Evolutionary conservation across 108 stramenopile species (phyloP), one percentile per base, ranked within the genome.

Genomic region (Seminavis robusta): DNA sequence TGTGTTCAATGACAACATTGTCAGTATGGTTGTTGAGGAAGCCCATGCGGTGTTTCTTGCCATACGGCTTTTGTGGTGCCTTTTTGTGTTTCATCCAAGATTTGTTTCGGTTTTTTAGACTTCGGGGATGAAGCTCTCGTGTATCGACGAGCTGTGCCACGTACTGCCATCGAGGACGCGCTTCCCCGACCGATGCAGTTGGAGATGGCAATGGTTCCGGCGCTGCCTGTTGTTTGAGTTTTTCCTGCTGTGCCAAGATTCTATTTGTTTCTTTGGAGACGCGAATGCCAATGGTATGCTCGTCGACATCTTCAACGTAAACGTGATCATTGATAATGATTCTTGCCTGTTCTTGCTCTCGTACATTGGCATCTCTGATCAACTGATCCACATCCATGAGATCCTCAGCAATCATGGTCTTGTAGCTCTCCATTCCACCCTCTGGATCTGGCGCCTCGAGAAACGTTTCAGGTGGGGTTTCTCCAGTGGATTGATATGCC

Each of bases 81-180:
- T 15, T 23, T 28, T 37, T 42, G 27, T 38, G 7, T 29, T 49
- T 59, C 15, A 32, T 41, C 11, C 36, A 31, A 30, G 19, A 20
- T 24, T 50, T 48, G 10, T 55, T 34, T 26, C 61, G 42, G 48
- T 69, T 64, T 29, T 73, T 76, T n/a, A n/a, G n/a, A n/a, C n/a
- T n/a, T n/a, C n/a, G n/a, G n/a, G n/a, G n/a, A 24, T 73, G 63
- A 53, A 79, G 44, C 8, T 68, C 62, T 7, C 83, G 74, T 1
- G 84, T 86, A 59, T 92, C 78, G 57, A 92, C 83, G 19, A 80
- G 68, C 66, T 88, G 69, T 5, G 90, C 90, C 17, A 84, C 86
- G 55, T 55, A 92, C 69, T 92, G 88, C 77, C 79, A 88, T 31
- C 86, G 84, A 30, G 67, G 68, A 23, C 90, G 61, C 23, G 52